A percentile compares a stretch with the other conserved stretches of the same genome.
Conservation (phyloP, 1,284 basidiomycete species). For the Mycosarcoma mackinlayi region DNA sequence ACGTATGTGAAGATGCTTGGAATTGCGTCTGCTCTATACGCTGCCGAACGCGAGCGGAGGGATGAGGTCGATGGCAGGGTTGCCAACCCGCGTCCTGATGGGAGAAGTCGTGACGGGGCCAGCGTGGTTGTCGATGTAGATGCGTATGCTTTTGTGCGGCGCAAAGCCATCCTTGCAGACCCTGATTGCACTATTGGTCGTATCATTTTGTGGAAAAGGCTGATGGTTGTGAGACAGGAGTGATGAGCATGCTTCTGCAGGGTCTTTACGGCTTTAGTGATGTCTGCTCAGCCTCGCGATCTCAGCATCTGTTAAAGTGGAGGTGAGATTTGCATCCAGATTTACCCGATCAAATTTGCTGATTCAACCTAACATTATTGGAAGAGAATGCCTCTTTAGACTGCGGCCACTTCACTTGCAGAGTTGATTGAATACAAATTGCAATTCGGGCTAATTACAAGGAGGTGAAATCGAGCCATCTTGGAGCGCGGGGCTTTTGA, state of each 20-base stretch:
- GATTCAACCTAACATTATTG: constrained; percentile 10
- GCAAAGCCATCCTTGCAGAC: constrained; percentile 6
- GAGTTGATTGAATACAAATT: neutral
- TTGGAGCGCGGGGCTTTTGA: too few species aligned
- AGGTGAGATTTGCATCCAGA: constrained; percentile 14
- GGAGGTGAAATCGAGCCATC: too few species aligned
- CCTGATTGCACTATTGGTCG: constrained; percentile 12
- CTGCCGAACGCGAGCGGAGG: neutral
- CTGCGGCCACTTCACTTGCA: too few species aligned
- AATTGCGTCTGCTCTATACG: neutral
- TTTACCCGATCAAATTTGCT: neutral
- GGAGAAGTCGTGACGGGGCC: neutral
- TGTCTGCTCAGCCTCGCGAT: constrained; percentile 12
- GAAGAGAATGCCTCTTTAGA: too few species aligned
- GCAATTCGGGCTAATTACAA: too few species aligned
- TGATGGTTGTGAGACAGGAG: constrained; percentile 4
- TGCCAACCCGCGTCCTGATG: constrained; percentile 3
- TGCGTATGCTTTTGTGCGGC: constrained; percentile 6
- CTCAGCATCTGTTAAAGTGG: constrained; percentile 12
- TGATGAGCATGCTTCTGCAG: constrained; percentile 13
- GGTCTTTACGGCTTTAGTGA: constrained; percentile 3
- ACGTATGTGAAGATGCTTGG: neutral
- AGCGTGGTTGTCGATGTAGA: constrained; percentile 13
- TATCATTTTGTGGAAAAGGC: constrained; percentile 8
- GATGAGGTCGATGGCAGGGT: constrained; percentile 4